These are phyloP conservation scores for Meyerozyma elateridarum DNA, from an alignment of 1,139 yeast genomes.

Conservation along the genomic window DNA sequence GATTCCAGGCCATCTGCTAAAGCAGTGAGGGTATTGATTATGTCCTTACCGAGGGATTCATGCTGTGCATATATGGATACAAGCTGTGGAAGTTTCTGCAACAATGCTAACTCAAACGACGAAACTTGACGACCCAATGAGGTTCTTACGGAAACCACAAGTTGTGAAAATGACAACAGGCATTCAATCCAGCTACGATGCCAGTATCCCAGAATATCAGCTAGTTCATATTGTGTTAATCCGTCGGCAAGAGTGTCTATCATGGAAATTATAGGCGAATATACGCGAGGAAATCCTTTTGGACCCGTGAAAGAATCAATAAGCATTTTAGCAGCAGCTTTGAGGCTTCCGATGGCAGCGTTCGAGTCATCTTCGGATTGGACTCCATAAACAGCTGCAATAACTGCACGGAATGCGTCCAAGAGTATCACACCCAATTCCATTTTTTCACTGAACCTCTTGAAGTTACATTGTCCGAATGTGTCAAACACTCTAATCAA, in stretches of 20 bases:
- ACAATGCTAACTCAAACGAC: slow-evolving; percentile 58
- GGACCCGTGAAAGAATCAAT: neutral
- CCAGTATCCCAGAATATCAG: slow-evolving; percentile 41
- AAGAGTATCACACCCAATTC: slow-evolving; percentile 58
- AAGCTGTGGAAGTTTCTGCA: slow-evolving; percentile 50
- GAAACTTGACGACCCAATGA: slow-evolving; percentile 49
- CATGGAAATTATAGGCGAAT: slow-evolving; percentile 50
- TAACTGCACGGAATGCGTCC: slow-evolving; percentile 50
- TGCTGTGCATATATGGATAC: slow-evolving; percentile 56
- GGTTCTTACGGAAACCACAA: slow-evolving; percentile 53
- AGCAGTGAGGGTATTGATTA: slow-evolving; percentile 56
- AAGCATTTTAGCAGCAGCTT: slow-evolving; percentile 27
- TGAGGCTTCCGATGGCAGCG: slow-evolving; percentile 12
- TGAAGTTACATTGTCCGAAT: slow-evolving; percentile 66
- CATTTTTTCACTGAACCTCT: slow-evolving; percentile 50
- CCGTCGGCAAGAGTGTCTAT: slow-evolving; percentile 44
- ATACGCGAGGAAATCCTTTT: slow-evolving; percentile 45
- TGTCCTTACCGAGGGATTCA: slow-evolving; percentile 43
- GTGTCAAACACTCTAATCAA: slow-evolving; percentile 69
- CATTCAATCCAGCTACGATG: slow-evolving; percentile 40
- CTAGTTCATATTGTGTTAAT: slow-evolving; percentile 34
- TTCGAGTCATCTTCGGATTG: slow-evolving; percentile 28
- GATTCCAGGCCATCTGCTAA: slow-evolving; percentile 51
- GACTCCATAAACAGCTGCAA: slow-evolving; percentile 55
- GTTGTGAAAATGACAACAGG: slow-evolving; percentile 36